Conservation (phyloP, 768 basidiomycete genomes). For the Nidularia sp. region DNA sequence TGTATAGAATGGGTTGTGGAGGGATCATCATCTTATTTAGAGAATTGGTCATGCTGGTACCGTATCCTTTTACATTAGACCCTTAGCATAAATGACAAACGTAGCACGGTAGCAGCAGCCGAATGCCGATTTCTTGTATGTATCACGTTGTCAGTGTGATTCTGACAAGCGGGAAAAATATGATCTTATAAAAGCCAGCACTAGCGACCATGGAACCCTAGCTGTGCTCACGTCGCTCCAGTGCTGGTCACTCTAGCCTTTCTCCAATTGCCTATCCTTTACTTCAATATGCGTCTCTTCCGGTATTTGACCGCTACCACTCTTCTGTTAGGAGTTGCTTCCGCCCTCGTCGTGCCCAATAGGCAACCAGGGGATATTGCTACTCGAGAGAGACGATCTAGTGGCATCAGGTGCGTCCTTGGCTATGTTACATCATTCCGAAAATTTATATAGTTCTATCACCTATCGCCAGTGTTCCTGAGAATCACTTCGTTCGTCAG, state of each 20-base stretch:
- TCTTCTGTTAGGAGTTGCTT: not conserved
- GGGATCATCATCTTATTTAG: too few relatives aligned
- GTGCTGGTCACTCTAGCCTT: not conserved
- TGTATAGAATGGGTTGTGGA: too few relatives aligned
- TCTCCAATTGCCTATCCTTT: not conserved
- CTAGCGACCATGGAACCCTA: not conserved
- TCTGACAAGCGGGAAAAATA: not conserved
- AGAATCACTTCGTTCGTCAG: too few relatives aligned
- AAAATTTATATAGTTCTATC: not conserved
- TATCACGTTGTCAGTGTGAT: not conserved
- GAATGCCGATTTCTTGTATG: too few relatives aligned
- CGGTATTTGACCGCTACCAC: not conserved
- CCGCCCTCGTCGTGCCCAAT: not conserved
- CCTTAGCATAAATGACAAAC: too few relatives aligned
- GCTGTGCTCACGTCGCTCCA: not conserved
- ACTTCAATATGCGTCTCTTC: not conserved
- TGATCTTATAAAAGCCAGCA: not conserved
- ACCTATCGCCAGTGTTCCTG: too few relatives aligned
- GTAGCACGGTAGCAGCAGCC: too few relatives aligned
- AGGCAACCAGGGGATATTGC: too few relatives aligned
- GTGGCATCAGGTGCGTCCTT: too few relatives aligned
- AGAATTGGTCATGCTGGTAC: too few relatives aligned
- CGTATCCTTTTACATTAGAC: too few relatives aligned
- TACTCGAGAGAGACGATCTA: too few relatives aligned
- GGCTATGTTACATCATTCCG: not conserved